Conservation (phyloP, 2,329 filamentous ascomycete genomes). For the Orbilia quercus region DNA sequence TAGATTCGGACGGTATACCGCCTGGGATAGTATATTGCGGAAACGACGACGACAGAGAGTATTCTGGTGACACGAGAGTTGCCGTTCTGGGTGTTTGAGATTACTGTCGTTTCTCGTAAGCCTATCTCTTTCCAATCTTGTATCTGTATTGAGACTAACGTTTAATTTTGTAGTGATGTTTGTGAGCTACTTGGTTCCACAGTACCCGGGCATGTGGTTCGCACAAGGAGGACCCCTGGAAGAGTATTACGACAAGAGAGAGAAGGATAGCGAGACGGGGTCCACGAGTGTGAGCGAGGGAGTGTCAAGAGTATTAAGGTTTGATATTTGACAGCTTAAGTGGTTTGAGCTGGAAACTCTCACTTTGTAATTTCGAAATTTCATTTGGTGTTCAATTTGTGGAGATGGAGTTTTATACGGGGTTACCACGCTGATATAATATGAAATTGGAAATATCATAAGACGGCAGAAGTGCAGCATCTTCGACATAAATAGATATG, state of each 20-base stretch:
- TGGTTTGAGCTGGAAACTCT: not conserved
- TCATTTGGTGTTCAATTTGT: too few species aligned
- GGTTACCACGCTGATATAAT: too few species aligned
- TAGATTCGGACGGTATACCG: slow-evolving; percentile 40
- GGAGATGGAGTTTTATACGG: too few species aligned
- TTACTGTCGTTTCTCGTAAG: slow-evolving; percentile 23
- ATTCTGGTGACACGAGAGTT: slow-evolving; percentile 35
- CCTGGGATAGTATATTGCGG: slow-evolving; percentile 21
- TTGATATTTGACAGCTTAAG: too few species aligned
- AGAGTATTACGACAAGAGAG: not conserved
- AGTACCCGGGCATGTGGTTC: slow-evolving; percentile 45
- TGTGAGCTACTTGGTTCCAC: slow-evolving; percentile 26
- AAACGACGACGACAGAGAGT: not conserved
- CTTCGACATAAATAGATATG: too few species aligned
- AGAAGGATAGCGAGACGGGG: not conserved
- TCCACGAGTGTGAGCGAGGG: not conserved
- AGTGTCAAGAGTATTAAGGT: not conserved
- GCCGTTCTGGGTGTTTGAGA: slow-evolving; percentile 45
- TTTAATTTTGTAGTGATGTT: slow-evolving; percentile 20
- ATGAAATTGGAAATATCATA: not conserved
- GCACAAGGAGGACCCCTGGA: slow-evolving; percentile 20
- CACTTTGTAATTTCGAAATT: too few species aligned
- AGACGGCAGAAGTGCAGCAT: too few species aligned
- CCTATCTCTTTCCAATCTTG: too few species aligned
- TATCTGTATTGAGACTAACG: not conserved